Conservation (phyloP, 2,329 filamentous ascomycete species). For the Phialocephala subalpina region DNA sequence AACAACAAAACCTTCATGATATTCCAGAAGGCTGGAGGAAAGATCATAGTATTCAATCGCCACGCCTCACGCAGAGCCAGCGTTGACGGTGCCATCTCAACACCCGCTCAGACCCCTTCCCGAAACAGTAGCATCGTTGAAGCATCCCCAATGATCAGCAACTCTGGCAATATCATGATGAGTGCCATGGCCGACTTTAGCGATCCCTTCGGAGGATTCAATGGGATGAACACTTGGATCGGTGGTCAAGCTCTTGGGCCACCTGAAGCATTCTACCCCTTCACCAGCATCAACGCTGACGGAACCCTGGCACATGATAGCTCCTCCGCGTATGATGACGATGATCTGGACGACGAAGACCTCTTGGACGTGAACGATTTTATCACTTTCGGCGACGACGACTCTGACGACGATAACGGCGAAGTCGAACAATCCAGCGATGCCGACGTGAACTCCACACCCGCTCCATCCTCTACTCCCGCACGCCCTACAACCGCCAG, state of each 20-base stretch:
- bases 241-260: constrained; percentile 71
- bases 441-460: constrained; percentile 14
- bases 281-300: constrained; percentile 63
- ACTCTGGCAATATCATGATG: constrained; percentile 80
- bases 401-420: constrained; percentile 63
- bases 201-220: constrained; percentile 20
- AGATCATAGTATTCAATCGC: background rate
- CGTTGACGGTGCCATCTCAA: background rate
- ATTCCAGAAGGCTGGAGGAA: background rate
- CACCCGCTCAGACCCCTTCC: constrained; percentile 32
- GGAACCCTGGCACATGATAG: constrained; percentile 61
- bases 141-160: constrained; percentile 64
- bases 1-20: constrained; percentile 2
- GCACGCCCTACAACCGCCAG: constrained; percentile 56
- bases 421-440: constrained; percentile 44
- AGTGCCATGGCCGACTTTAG: constrained; percentile 56
- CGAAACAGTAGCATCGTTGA: constrained; percentile 16
- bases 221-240: background rate
- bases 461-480: constrained; percentile 58
- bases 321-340: constrained; percentile 59
- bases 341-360: constrained; percentile 62
- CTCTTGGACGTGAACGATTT: constrained; percentile 75
- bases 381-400: constrained; percentile 68
- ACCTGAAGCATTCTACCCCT: constrained; percentile 78
- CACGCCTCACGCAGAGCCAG: background rate